Evolutionary conservation across 345 rosid species (phyloP), one percentile per base, ranked within the genome.

Genomic region (Pugionium dolabratum): DNA sequence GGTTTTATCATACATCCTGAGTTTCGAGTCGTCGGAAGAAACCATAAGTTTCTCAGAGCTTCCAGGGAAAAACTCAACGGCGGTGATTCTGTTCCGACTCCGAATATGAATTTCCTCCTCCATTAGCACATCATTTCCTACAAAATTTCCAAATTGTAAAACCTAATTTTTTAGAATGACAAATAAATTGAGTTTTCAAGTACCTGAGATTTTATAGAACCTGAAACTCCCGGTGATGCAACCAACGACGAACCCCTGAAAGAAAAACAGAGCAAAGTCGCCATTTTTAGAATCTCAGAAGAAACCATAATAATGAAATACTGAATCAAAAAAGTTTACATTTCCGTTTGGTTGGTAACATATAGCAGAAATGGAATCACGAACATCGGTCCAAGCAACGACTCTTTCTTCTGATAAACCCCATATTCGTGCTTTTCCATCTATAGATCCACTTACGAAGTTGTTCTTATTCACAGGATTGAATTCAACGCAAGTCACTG

Each of bases 391-490:
- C 99, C 99, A 93, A 73, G 84, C 81, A 18, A 90, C 82, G 47
- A 93, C 97, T 78, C 85, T 80, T 56, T 76, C 64, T 76, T 86
- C 84, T 5, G 74, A 61, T 2, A 85, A 80, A 8, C 95, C 90
- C 99, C 99, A 93, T 31, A 93, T 79, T 64, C 99, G 83, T 59
- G 84, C 97, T 80, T 88, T 93, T 46, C 99, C 99, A 75, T 93
- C 99, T 9, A 90, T 84, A 2, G 90, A 93, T 61, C 99, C 97
- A 42, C 90, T 90, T 74, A 86, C 59, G 80, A 93, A 93, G 79
- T 79, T 65, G 66, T 83, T 83, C 50, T 90, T 81, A 54, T 88
- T 72, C 32, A 66, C 52, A 25, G 99, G 97, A 78, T 85, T 82
- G 80, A 93, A 90, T 32, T 93, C 86, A 69, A 93, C 76, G 53